These are phyloP conservation scores for Collybia sordida DNA, from an alignment of 768 basidiomycete species.

Conservation along the genomic window DNA sequence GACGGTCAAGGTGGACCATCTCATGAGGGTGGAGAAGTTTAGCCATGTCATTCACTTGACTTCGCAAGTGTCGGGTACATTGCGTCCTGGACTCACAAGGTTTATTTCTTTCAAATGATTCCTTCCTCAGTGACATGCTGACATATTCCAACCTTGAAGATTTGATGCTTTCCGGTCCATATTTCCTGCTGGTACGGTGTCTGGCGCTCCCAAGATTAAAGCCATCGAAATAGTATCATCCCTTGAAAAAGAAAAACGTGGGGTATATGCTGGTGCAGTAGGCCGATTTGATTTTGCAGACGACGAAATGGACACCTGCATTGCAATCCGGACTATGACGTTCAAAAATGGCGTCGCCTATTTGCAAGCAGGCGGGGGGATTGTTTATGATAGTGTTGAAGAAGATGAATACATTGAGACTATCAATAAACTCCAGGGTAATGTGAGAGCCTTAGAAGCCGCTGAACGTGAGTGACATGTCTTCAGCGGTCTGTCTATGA, in stretches of 20 bases:
- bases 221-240: conserved; percentile 91
- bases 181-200: conserved; percentile 98
- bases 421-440: conserved; percentile 89
- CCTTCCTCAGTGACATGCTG: background rate
- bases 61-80: conserved; percentile 85
- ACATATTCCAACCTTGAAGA: conserved; percentile 36
- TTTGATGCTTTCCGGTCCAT: conserved; percentile 99
- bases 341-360: conserved; percentile 93
- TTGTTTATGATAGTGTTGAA: conserved; percentile 95
- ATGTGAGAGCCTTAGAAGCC: conserved; percentile 78
- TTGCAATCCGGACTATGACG: conserved; percentile 96
- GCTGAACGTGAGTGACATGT: conserved; percentile 74
- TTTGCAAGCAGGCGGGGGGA: conserved; percentile 95
- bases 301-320: conserved; percentile 97
- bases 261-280: conserved; percentile 96
- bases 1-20: conserved; percentile 93
- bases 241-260: conserved; percentile 85
- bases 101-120: conserved; percentile 25
- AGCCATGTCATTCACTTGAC: conserved; percentile 98
- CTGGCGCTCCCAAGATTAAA: conserved; percentile 98
- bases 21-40: conserved; percentile 94
- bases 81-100: conserved; percentile 86
- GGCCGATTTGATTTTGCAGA: conserved; percentile 96
- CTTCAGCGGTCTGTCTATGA: background rate
- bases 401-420: conserved; percentile 98